These are phyloP conservation scores for Fusarium chlamydosporum DNA, from an alignment of 2,329 filamentous ascomycete species.

Conservation along the genomic window DNA sequence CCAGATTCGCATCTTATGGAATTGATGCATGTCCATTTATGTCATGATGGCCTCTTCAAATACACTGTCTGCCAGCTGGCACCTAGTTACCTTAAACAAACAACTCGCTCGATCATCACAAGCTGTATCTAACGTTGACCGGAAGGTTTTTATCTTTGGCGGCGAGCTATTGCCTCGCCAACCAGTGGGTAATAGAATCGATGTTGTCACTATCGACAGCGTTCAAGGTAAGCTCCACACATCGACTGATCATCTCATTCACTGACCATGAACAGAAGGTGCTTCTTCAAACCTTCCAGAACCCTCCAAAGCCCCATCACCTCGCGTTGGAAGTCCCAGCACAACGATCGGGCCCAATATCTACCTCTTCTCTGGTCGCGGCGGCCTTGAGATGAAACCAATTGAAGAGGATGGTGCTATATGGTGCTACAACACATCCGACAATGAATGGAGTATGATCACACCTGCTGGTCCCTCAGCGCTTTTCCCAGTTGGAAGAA, in stretches of 20 bases:
- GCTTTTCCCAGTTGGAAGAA: background rate
- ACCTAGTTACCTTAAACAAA: background rate
- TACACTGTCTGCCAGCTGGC: background rate
- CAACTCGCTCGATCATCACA: conserved; percentile 3
- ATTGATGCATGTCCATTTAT: background rate
- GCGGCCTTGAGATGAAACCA: conserved; percentile 1
- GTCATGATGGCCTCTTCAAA: background rate
- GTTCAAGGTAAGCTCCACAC: accelerated
- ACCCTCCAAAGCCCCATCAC: background rate
- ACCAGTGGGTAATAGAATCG: conserved; percentile 5
- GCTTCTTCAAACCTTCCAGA: background rate
- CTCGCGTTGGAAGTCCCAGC: conserved; percentile 5
- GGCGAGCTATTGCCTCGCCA: conserved; percentile 9
- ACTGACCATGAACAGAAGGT: background rate
- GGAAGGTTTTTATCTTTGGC: background rate
- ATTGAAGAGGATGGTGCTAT: background rate
- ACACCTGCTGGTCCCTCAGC: accelerated
- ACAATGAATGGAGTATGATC: background rate
- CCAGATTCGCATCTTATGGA: no score
- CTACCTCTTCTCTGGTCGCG: conserved; percentile 1
- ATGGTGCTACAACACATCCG: background rate
- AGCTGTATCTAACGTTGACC: background rate
- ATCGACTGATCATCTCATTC: accelerated
- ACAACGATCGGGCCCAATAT: background rate
- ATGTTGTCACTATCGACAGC: background rate